Evolutionary conservation across 176 grass and related monocot species (phyloP).

Genomic region (Saccharum spontaneum): DNA sequence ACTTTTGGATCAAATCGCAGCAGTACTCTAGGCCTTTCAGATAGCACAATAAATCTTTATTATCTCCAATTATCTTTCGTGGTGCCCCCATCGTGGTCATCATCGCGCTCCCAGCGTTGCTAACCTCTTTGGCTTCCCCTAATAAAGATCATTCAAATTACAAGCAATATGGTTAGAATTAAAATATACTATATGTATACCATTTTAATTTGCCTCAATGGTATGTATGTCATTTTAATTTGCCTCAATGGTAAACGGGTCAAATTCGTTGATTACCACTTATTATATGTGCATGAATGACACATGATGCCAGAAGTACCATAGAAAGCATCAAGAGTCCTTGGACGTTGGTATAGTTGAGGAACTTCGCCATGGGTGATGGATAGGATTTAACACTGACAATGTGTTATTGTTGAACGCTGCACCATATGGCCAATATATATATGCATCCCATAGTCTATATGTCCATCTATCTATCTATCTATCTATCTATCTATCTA

Average conservation of each 20-base stretch:
- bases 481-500: too few species aligned
- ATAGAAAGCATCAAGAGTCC: not conserved
- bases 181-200: not conserved
- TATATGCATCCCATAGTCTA: not conserved
- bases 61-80: not conserved
- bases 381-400: not conserved
- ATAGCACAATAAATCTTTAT: not conserved
- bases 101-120: not conserved
- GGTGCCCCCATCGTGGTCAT: not conserved
- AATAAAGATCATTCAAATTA: not conserved
- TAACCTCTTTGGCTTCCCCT: not conserved
- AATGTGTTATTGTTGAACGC: not conserved
- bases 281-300: not conserved
- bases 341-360: not conserved
- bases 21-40: not conserved
- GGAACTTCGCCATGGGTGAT: not conserved
- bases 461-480: too few species aligned
- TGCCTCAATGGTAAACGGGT: not conserved
- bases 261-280: not conserved
- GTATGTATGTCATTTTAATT: too few species aligned
- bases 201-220: too few species aligned
- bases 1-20: not conserved
- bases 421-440: not conserved
- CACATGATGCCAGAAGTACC: not conserved
- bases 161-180: not conserved